Evolutionary conservation across 1,284 basidiomycete genomes (phyloP).

Genomic region (Austropuccinia psidii): DNA sequence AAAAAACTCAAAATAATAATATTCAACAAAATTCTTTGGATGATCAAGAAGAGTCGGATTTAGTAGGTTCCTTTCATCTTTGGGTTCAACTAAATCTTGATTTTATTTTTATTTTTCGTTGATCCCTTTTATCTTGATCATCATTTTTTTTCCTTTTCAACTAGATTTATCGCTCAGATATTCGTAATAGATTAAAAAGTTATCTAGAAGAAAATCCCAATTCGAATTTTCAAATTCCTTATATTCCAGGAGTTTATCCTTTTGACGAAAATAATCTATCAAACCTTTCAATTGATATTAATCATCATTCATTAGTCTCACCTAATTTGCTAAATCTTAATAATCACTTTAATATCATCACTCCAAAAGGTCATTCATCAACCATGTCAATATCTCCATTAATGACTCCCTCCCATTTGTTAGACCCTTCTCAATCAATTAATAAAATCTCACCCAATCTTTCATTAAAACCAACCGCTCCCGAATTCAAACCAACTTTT

Average conservation of each 20-base stretch:
- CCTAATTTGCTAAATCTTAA: not conserved
- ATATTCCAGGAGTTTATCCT: slow-evolving; percentile 22
- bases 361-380: slow-evolving; percentile 17
- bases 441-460: not conserved
- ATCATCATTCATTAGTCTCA: not conserved
- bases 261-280: not conserved
- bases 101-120: not conserved
- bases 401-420: not conserved
- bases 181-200: slow-evolving; percentile 1
- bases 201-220: slow-evolving; percentile 12
- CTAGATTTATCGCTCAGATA: not conserved
- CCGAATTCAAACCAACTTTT: slow-evolving; percentile 22
- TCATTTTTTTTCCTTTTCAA: not conserved
- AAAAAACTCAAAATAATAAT: not conserved
- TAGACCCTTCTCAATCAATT: not conserved
- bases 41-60: not conserved
- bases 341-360: not conserved
- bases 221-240: slow-evolving; percentile 1
- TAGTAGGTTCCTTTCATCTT: not conserved
- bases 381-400: not conserved
- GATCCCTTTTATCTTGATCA: not conserved
- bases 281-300: not conserved
- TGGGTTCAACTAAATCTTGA: not conserved
- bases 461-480: slow-evolving; percentile 32
- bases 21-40: not conserved